Evolutionary conservation across 1,284 basidiomycete genomes (phyloP).

Genomic region (Rhodotorula sp.): DNA sequence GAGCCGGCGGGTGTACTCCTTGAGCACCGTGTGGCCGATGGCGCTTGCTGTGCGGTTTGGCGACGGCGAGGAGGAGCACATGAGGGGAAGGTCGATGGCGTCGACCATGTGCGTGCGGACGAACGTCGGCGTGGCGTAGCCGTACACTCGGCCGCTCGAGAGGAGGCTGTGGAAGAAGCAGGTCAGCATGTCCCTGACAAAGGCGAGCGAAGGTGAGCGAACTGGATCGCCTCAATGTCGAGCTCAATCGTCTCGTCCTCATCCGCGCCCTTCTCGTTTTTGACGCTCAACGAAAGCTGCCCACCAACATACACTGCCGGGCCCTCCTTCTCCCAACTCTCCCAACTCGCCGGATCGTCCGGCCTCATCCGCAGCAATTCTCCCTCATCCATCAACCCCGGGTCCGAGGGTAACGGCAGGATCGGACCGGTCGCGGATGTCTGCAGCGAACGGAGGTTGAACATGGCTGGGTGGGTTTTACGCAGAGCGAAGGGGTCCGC

Average conservation of each 20-base stretch:
- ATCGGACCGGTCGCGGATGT: constrained; percentile 26
- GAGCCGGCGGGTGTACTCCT: constrained; percentile 44
- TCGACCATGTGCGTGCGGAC: constrained; percentile 33
- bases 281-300: constrained; percentile 9
- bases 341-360: background rate
- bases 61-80: constrained; percentile 31
- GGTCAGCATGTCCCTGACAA: background rate
- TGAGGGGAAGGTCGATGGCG: constrained; percentile 43
- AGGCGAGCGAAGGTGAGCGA: background rate
- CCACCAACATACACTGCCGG: constrained; percentile 26
- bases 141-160: constrained; percentile 38
- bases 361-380: constrained; percentile 16
- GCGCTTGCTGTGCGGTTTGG: constrained; percentile 28
- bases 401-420: background rate
- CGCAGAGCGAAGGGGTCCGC: too few relatives aligned
- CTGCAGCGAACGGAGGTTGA: constrained; percentile 34
- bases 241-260: constrained; percentile 20
- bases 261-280: background rate
- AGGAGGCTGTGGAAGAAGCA: constrained; percentile 29
- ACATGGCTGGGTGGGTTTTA: constrained; percentile 7
- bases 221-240: constrained; percentile 44
- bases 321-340: constrained; percentile 33
- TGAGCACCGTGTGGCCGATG: constrained; percentile 44
- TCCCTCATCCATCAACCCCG: constrained; percentile 10
- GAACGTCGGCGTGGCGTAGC: constrained; percentile 35